Base-by-base conservation (phyloP, 441 rosid species). In the Cnidoscolus chayamansa region DNA sequence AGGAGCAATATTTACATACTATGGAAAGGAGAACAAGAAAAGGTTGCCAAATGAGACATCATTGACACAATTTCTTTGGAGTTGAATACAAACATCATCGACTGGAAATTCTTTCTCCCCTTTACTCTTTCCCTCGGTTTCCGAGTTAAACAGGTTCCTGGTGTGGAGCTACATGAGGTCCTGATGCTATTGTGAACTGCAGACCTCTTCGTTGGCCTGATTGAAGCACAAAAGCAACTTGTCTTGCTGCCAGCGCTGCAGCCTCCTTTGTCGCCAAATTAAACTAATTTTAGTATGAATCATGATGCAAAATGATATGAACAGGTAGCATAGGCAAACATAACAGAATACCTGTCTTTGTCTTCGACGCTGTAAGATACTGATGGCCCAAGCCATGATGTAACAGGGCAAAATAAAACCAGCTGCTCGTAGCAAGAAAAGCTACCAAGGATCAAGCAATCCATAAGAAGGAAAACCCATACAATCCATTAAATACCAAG, bases 341-440 rank as follows among this genome's bases (percentile, higher is more conserved):
- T 50, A 32, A 49, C 16, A 55, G 53, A 55, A 4, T 9, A 31
- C 99, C 89, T 90, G 97, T 86, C 98, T 88, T 80, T 91, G 97
- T 74, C 97, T 86, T n/a, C 97, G 86, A 5, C 89, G 97, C 82
- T 95, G 98, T 75, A 95, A 74, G 72, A 91, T 84, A 73, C 95
- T 88, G 48, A 95, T 89, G 73, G 97, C 97, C 99, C 99, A 95
- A 63, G 98, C 99, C 99, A 93, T 89, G 73, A 95, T 89, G 77
- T 93, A 95, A 79, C 98, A 93, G 1, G 99, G 97, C 60, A 93
- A 88, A 78, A 95, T 97, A 83, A 95, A 95, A 61, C 96, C 93
- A 3, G 90, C 97, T n/a, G 94, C 98, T 1, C 98, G 89, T 56
- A 95, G 91, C 72, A 80, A 68, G 85, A 86, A 87, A 78, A 87